These are phyloP conservation scores for Noccaea bulbosa DNA, from an alignment of 345 rosid genomes.

Conservation along the genomic window DNA sequence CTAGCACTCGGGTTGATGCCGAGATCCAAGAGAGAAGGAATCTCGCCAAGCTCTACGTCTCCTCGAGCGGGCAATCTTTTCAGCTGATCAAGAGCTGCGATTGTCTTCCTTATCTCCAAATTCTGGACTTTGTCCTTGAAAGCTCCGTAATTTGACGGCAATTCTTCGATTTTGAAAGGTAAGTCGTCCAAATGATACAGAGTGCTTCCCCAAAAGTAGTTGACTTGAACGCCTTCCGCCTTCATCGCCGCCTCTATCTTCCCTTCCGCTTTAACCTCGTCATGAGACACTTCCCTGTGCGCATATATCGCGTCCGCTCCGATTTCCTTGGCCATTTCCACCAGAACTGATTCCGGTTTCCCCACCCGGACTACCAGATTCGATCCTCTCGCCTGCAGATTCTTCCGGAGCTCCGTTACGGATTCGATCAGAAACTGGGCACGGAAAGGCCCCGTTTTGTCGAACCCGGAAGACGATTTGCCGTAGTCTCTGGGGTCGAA, in stretches of 20 bases:
- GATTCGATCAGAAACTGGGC: conserved; percentile 88
- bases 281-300: conserved; percentile 84
- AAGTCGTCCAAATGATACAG: conserved; percentile 90
- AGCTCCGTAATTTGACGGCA: conserved; percentile 79
- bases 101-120: conserved; percentile 82
- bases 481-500: conserved; percentile 96
- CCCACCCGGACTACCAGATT: conserved; percentile 92
- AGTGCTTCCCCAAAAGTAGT: conserved; percentile 97
- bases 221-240: conserved; percentile 88
- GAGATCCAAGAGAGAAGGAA: conserved; percentile 85
- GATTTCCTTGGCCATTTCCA: conserved; percentile 78
- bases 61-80: conserved; percentile 89
- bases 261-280: conserved; percentile 86
- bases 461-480: conserved; percentile 85
- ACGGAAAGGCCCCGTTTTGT: conserved; percentile 84
- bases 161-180: conserved; percentile 83
- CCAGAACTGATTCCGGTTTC: conserved; percentile 73
- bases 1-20: conserved; percentile 65
- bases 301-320: conserved; percentile 96
- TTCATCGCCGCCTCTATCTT: conserved; percentile 83
- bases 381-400: conserved; percentile 87
- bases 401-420: conserved; percentile 89
- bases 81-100: conserved; percentile 79
- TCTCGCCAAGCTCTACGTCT: conserved; percentile 89
- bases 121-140: conserved; percentile 79